phyloP scores from a whole-genome alignment of 2,329 filamentous ascomycete genomes.

The Aspergillus costaricaensis region DNA sequence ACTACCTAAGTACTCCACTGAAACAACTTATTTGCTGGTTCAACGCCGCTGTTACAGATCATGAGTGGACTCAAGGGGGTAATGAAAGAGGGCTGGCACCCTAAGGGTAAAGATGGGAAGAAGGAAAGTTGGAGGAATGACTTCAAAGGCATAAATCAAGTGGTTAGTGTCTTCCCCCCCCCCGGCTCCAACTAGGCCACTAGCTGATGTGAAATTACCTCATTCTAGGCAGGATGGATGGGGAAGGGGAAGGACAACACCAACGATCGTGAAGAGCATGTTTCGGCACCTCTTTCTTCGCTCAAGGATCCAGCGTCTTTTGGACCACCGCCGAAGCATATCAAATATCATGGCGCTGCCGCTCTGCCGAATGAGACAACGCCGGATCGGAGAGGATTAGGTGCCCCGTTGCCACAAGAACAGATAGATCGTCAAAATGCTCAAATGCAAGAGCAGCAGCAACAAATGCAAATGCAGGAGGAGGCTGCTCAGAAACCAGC shows the following conservation, averaged over 20 bases:
- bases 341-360: constrained; percentile 51
- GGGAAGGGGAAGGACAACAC: constrained; percentile 55
- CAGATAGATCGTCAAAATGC: constrained; percentile 37
- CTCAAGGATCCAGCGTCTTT: constrained; percentile 77
- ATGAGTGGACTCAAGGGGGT: constrained; percentile 53
- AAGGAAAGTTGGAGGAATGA: constrained; percentile 58
- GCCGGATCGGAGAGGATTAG: constrained; percentile 46
- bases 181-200: constrained; percentile 8
- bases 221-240: constrained; percentile 58
- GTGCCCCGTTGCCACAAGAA: constrained; percentile 45
- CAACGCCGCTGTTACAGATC: constrained; percentile 9
- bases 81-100: constrained; percentile 57
- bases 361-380: constrained; percentile 49
- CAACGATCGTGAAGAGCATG: constrained; percentile 51
- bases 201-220: constrained; percentile 28
- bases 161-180: constrained; percentile 43
- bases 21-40: background rate
- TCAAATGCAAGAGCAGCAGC: constrained; percentile 19
- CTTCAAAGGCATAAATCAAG: constrained; percentile 60
- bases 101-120: constrained; percentile 54
- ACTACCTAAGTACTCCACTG: background rate
- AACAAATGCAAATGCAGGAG: constrained; percentile 26
- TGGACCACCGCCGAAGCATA: constrained; percentile 74
- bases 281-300: constrained; percentile 65
- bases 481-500: constrained; percentile 39